These are phyloP conservation scores for Kwoniella dejecticola DNA, from an alignment of 768 basidiomycete genomes.

Conservation along the genomic window DNA sequence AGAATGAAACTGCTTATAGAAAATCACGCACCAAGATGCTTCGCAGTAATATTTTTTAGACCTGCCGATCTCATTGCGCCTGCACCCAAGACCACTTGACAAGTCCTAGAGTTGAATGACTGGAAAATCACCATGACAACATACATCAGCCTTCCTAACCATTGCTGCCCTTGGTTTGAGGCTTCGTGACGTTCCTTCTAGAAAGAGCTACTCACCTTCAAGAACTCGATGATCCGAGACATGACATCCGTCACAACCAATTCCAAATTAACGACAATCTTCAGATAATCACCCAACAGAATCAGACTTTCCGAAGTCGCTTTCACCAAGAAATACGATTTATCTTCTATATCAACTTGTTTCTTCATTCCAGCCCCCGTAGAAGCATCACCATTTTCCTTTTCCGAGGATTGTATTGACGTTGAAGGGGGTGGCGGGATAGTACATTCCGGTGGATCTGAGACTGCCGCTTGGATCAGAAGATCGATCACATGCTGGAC, in stretches of 20 bases:
- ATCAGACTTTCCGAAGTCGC: constrained; percentile 76
- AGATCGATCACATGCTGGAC: constrained; percentile 74
- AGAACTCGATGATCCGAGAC: constrained; percentile 87
- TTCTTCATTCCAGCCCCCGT: constrained; percentile 28
- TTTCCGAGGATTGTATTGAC: too few species aligned
- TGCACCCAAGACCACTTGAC: constrained; percentile 96
- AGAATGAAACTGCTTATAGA: neutral
- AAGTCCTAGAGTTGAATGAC: constrained; percentile 95
- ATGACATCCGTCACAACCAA: constrained; percentile 93
- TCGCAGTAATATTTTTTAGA: constrained; percentile 96
- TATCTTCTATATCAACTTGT: constrained; percentile 67
- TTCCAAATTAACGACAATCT: constrained; percentile 80
- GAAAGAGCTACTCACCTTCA: constrained; percentile 66
- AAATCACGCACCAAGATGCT: constrained; percentile 74
- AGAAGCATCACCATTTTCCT: constrained; percentile 33
- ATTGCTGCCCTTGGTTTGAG: too few species aligned
- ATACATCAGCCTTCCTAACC: too few species aligned
- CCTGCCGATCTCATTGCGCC: constrained; percentile 99
- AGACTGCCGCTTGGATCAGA: constrained; percentile 77
- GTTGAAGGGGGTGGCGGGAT: constrained; percentile 51
- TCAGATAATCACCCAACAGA: constrained; percentile 80
- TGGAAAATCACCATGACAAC: too few species aligned
- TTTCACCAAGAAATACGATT: constrained; percentile 78
- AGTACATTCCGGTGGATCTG: constrained; percentile 72
- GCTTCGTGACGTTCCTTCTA: too few species aligned